Percentiles rank a stretch among this genome's conserved stretches.
phyloP scores from a whole-genome alignment of 2,329 filamentous ascomycete genomes.

The Raffaelea ambrosiae region DNA sequence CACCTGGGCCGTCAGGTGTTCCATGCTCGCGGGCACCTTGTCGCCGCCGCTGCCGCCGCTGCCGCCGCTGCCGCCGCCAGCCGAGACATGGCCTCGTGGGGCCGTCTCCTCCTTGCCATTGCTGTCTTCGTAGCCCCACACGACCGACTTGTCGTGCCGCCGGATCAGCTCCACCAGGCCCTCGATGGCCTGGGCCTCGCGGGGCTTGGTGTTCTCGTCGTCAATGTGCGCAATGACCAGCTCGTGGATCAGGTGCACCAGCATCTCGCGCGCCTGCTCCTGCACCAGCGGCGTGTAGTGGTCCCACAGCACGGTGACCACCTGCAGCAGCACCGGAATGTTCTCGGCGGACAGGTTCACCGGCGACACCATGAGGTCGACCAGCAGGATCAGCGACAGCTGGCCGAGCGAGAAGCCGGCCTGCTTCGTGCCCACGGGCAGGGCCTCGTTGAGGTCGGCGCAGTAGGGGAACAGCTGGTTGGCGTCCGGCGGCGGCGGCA shows the following conservation, averaged over 20 bases:
- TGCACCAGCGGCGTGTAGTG: conserved; percentile 93
- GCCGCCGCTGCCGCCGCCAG: not conserved
- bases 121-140: conserved; percentile 92
- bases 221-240: conserved; percentile 58
- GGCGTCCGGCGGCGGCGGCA: conserved; percentile 54
- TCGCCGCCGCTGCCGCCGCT: conserved; percentile 25
- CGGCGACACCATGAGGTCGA: conserved; percentile 92
- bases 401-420: conserved; percentile 88
- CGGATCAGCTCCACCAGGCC: conserved; percentile 82
- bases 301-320: conserved; percentile 92
- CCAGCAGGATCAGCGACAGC: conserved; percentile 82
- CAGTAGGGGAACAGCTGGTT: conserved; percentile 74
- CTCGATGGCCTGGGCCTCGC: conserved; percentile 65
- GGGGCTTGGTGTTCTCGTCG: conserved; percentile 21
- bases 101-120: conserved; percentile 59
- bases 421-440: conserved; percentile 86
- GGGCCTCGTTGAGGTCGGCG: conserved; percentile 68
- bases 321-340: conserved; percentile 79
- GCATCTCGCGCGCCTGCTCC: conserved; percentile 94
- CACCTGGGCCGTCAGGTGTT: conserved; percentile 70
- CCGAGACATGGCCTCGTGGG: too few species aligned
- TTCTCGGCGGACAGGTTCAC: conserved; percentile 71
- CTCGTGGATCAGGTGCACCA: conserved; percentile 95
- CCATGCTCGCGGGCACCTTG: conserved; percentile 83
- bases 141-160: conserved; percentile 71